A percentile compares a stretch with the other conserved stretches of the same genome.
phyloP scores from a whole-genome alignment of 805 yeast species.

The Saitoella complicata region DNA sequence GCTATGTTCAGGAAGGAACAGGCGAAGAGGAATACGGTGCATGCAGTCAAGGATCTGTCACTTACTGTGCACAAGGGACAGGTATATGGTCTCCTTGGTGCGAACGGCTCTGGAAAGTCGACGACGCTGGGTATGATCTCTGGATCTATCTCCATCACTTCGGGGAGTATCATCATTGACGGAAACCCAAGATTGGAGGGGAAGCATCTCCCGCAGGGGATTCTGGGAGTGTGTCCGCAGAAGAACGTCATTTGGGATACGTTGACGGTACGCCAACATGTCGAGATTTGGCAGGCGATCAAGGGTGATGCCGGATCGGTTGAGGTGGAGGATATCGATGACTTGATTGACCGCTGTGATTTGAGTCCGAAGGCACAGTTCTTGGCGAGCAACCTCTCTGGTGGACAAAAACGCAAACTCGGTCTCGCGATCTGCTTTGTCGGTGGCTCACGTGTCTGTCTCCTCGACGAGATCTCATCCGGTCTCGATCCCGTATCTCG shows the following conservation, averaged over 20 bases:
- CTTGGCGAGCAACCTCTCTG: slow-evolving; percentile 17
- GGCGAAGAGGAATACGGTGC: slow-evolving; percentile 9
- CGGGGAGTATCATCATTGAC: slow-evolving; percentile 15
- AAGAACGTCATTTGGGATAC: slow-evolving; percentile 23
- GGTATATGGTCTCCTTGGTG: slow-evolving; percentile 21
- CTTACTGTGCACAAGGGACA: slow-evolving; percentile 18
- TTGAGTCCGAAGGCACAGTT: slow-evolving; percentile 14
- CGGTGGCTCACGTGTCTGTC: slow-evolving; percentile 22
- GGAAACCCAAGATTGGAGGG: slow-evolving; percentile 3
- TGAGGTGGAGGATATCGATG: slow-evolving; percentile 9
- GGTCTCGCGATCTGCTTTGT: slow-evolving; percentile 24
- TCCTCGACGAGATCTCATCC: slow-evolving; percentile 25
- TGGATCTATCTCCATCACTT: slow-evolving; percentile 19
- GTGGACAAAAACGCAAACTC: slow-evolving; percentile 24
- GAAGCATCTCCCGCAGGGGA: slow-evolving; percentile 5
- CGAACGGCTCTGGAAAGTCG: slow-evolving; percentile 26
- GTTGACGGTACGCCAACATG: slow-evolving; percentile 21
- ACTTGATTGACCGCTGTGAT: slow-evolving; percentile 19
- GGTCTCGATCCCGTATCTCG: slow-evolving; percentile 24
- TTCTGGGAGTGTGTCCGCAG: slow-evolving; percentile 24
- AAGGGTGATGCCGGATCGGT: slow-evolving; percentile 16
- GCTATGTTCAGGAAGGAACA: background rate
- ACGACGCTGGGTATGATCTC: slow-evolving; percentile 24
- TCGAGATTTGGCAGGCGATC: slow-evolving; percentile 21
- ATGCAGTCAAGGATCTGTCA: slow-evolving; percentile 19